Evolutionary conservation across 2,329 filamentous ascomycete genomes (phyloP).

Genomic region (Fusarium globosum): DNA sequence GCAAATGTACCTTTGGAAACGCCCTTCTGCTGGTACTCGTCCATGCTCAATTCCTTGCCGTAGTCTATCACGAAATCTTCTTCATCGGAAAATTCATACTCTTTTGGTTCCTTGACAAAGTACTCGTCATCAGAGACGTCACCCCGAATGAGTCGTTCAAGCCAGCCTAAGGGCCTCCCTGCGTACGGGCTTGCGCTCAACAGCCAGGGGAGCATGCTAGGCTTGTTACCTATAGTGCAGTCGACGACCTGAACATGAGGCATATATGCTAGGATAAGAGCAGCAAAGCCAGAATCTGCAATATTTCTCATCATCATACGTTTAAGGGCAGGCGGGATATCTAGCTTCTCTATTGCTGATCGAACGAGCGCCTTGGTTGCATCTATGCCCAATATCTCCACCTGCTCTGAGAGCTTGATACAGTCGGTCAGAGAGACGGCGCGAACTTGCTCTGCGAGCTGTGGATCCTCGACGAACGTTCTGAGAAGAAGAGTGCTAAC

Average conservation of each 20-base stretch:
- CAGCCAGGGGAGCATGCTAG: background rate
- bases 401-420: fast-evolving
- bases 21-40: background rate
- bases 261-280: background rate
- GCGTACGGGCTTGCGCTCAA: background rate
- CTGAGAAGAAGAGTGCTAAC: background rate
- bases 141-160: no score
- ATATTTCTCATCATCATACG: fast-evolving
- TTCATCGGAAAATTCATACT: background rate
- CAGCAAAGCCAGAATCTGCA: background rate
- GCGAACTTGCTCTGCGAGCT: background rate
- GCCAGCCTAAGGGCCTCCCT: background rate
- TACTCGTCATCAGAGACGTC: background rate
- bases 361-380: background rate
- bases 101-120: no score
- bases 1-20: fast-evolving
- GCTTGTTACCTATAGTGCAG: fast-evolving
- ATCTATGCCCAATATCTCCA: background rate
- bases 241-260: background rate
- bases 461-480: background rate
- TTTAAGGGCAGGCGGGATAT: background rate
- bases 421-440: background rate
- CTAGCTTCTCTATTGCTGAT: background rate
- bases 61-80: background rate
- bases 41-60: fast-evolving